Evolutionary conservation across 176 grass and related monocot genomes (phyloP).

Genomic region (Bolboschoenus planiculmis): DNA sequence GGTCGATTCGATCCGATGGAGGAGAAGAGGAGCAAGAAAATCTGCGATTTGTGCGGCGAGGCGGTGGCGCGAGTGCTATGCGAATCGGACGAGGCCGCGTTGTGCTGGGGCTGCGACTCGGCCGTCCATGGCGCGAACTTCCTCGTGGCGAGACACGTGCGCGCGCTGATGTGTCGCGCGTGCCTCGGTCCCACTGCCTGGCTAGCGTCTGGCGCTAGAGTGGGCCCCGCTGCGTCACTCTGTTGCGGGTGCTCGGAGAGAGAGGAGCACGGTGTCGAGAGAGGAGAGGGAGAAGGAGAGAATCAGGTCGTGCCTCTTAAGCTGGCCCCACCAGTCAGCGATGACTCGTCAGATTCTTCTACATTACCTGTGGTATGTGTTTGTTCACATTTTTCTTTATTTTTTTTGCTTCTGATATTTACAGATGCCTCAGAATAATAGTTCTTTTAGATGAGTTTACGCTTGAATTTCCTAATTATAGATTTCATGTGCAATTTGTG

Average conservation of each 20-base stretch:
- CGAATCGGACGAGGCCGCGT: constrained; percentile 58
- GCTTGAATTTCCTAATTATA: neutral
- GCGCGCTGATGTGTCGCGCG: constrained; percentile 55
- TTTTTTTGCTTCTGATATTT: neutral
- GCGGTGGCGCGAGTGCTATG: constrained; percentile 55
- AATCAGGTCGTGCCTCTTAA: constrained; percentile 68
- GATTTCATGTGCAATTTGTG: neutral
- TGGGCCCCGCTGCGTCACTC: constrained; percentile 51
- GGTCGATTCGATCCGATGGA: neutral
- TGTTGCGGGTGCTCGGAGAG: constrained; percentile 47
- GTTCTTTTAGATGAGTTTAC: neutral
- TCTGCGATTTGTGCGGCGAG: constrained; percentile 52
- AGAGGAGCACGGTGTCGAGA: neutral
- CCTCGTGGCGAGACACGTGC: constrained; percentile 60
- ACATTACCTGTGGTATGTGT: constrained; percentile 20
- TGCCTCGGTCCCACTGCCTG: constrained; percentile 56
- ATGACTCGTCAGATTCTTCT: constrained; percentile 37
- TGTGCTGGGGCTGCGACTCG: constrained; percentile 78
- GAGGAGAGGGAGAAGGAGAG: constrained; percentile 32
- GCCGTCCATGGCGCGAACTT: constrained; percentile 83
- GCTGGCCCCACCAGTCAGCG: constrained; percentile 39
- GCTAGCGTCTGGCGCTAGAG: constrained; percentile 52
- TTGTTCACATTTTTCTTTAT: constrained; percentile 23
- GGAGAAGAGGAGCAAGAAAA: constrained; percentile 1
- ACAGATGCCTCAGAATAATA: neutral